Evolutionary conservation across 768 basidiomycete genomes (phyloP), one percentile per base, ranked within the genome.

Genomic region (Amanita pallidorosea): DNA sequence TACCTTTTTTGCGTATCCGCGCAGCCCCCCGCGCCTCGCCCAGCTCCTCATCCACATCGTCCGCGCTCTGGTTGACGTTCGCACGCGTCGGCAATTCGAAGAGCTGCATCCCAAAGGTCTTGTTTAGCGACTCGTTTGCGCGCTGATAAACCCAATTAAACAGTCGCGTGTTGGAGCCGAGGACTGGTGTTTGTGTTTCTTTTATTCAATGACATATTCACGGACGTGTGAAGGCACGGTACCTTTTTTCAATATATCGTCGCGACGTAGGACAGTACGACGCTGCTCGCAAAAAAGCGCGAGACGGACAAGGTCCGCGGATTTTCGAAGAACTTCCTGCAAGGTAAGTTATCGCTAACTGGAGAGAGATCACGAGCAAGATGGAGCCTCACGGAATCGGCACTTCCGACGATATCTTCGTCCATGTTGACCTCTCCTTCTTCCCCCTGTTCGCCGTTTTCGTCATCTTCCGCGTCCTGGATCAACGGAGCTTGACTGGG

Each of bases 241-340:
- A 80, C 88, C 78, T 70, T 84, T 84, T 65, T 88, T 88, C 36
- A 72, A 75, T 33, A 90, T 83, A 35, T 90, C 87, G 18, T 88
- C 82, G 42, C 85, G 71, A 37, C 74, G 74, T 27, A 91, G 61
- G 0, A 79, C 70, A 11, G 67, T 62, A 46, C 85, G 73, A 57
- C 71, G 76, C 53, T 82, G 76, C 60, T 91, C 87, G 4, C 68
- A 69, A 62, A 88, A 89, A 40, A 92, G 67, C 7, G 86, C 85
- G 13, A 86, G 70, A 15, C 87, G 74, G 13, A 81, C 85, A 33
- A 91, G 72, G 47, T 80, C 77, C 36, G 72, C 67, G 1, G 85
- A 83, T 60, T 76, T 79, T 45, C 76, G 70, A 22, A 70, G 66
- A 23, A 79, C 59, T n/a, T 82, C 76, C 85, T 88, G 17, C 11